phyloP scores from a whole-genome alignment of 1,284 basidiomycete genomes.

The Trametes pubescens region DNA sequence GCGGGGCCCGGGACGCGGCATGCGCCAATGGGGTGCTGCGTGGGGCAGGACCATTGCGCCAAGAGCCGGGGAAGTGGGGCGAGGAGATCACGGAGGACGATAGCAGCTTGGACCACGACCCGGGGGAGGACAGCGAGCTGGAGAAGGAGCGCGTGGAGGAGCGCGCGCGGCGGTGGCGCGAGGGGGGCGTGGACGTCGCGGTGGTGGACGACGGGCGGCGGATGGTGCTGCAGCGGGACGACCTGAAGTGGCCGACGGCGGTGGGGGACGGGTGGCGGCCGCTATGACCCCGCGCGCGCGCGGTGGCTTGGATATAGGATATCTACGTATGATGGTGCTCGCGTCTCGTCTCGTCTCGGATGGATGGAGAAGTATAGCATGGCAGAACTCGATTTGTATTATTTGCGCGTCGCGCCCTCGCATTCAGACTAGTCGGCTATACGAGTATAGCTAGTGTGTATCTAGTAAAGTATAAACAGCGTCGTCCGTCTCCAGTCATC shows the following conservation, averaged over 20 bases:
- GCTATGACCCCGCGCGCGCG: conserved; percentile 39
- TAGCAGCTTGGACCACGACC: conserved; percentile 33
- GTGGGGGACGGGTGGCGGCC: conserved; percentile 63
- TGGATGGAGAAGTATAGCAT: neutral
- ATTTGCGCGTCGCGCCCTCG: conserved; percentile 2
- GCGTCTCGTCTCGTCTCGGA: neutral
- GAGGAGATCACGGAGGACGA: conserved; percentile 29
- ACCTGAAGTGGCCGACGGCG: conserved; percentile 63
- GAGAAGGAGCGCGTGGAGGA: conserved; percentile 33
- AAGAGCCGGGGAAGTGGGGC: conserved; percentile 7
- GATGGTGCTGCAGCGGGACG: conserved; percentile 52
- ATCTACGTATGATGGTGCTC: neutral
- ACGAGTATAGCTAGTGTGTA: neutral
- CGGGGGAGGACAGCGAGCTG: conserved; percentile 25
- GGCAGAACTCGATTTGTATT: conserved; percentile 15
- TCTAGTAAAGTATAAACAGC: neutral
- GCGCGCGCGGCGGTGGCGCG: conserved; percentile 39
- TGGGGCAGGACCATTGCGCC: conserved; percentile 6
- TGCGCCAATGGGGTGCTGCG: neutral
- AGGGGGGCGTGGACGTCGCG: conserved; percentile 42
- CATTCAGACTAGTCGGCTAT: conserved; percentile 11
- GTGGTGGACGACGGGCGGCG: conserved; percentile 38
- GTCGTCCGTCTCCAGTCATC: neutral
- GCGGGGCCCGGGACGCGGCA: conserved; percentile 1
- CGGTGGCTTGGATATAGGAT: neutral